These are phyloP conservation scores for Boletus vermiculosoides DNA, from an alignment of 768 basidiomycete species.

Conservation along the genomic window DNA sequence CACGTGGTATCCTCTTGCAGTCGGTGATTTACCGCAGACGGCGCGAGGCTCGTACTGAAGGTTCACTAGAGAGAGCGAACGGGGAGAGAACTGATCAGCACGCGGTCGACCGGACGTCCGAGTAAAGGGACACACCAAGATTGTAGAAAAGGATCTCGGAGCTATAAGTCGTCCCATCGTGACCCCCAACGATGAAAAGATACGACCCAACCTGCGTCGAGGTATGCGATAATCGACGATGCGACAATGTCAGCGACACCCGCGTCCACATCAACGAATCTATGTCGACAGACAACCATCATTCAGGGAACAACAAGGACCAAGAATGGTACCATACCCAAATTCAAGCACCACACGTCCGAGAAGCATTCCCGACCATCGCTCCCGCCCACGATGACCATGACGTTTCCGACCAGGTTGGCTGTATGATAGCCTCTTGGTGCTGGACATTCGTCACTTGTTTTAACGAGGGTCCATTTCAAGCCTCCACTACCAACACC, in stretches of 20 bases:
- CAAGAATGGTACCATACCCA: conserved; percentile 58
- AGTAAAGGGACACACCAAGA: conserved; percentile 56
- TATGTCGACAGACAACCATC: neutral
- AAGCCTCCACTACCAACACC: conserved; percentile 26
- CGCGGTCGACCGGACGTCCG: neutral
- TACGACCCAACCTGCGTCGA: conserved; percentile 91
- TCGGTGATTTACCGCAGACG: conserved; percentile 65
- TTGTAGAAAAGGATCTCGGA: conserved; percentile 82
- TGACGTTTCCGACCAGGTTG: conserved; percentile 79
- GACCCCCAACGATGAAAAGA: conserved; percentile 86
- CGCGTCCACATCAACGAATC: conserved; percentile 32
- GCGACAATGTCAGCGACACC: conserved; percentile 21
- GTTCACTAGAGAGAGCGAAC: conserved; percentile 52
- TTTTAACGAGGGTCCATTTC: conserved; percentile 60
- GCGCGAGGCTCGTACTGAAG: conserved; percentile 78
- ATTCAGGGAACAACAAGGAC: neutral
- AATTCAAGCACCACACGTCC: conserved; percentile 83
- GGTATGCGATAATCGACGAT: conserved; percentile 78
- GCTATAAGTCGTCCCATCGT: conserved; percentile 74
- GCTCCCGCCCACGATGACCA: conserved; percentile 89
- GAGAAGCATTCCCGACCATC: conserved; percentile 87
- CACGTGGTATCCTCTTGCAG: conserved; percentile 81
- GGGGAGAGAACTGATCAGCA: neutral
- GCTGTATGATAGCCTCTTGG: conserved; percentile 89
- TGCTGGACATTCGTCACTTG: conserved; percentile 53